phyloP scores from a whole-genome alignment of 106 monocot species.

The Narthecium ossifragum region DNA sequence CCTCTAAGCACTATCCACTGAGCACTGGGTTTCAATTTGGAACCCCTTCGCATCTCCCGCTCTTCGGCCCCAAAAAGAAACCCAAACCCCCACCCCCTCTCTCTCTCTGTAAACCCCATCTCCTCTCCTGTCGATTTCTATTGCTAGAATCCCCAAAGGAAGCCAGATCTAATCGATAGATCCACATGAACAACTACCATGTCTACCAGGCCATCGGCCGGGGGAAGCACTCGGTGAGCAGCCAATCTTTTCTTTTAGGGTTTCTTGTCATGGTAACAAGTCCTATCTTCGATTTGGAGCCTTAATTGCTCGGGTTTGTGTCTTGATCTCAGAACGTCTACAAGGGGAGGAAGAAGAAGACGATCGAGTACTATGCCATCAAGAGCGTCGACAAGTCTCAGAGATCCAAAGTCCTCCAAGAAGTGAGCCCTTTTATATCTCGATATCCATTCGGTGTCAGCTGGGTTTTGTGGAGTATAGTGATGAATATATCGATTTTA shows the following conservation, averaged over 20 bases:
- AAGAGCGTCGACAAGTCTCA: conserved; percentile 99
- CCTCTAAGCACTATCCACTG: too few relatives aligned
- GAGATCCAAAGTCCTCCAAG: conserved; percentile 82
- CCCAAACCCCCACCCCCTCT: background rate
- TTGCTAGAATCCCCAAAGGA: background rate
- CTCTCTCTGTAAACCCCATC: background rate
- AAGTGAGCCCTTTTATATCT: conserved; percentile 36
- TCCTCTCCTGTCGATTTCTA: background rate
- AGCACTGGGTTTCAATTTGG: too few relatives aligned
- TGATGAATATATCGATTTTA: background rate
- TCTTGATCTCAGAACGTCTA: conserved; percentile 52
- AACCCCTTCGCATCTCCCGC: too few relatives aligned
- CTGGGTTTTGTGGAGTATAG: too few relatives aligned
- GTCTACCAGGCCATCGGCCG: conserved; percentile 92
- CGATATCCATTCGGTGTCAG: background rate
- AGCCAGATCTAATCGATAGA: background rate
- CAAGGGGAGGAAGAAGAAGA: conserved; percentile 96
- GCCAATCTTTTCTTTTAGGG: background rate
- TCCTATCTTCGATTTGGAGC: too few relatives aligned
- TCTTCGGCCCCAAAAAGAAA: conserved; percentile 3
- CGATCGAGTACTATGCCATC: conserved; percentile 89
- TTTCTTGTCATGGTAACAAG: background rate
- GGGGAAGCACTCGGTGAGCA: conserved; percentile 87
- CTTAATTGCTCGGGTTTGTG: too few relatives aligned
- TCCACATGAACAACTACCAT: conserved; percentile 90